Evolutionary conservation across 345 rosid genomes (phyloP), one percentile per base, ranked within the genome.

Genomic region (Syzygium oleosum): DNA sequence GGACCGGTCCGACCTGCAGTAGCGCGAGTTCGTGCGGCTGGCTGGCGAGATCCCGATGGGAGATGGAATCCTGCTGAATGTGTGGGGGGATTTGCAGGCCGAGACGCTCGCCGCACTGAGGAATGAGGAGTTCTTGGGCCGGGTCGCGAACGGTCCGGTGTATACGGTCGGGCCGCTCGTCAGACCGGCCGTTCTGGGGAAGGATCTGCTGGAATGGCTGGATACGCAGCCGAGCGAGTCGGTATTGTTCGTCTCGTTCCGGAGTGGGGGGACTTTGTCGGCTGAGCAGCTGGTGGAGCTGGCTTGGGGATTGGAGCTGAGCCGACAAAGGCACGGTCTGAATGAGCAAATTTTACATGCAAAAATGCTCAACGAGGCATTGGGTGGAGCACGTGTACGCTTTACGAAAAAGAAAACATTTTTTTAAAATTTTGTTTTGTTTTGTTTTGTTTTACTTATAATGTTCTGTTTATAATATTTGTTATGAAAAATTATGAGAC

Each of bases 221-320:
- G 94, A 91, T 63, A 87, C 85, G 84, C 95, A 95, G 83, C 91
- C 89, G 2, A 56, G 58, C 1, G 89, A 87, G 52, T 96, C 97
- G 12, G 98, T 94, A 23, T 23, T 95, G 79, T 94, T 88, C 43
- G 93, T 96, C 46, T 94, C 94, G 15, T 92, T 95, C 56, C 98
- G 99, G 17, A 96, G 97, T 52, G 96, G 98, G n/a, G 98, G 98
- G 25, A 92, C 93, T 16, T 55, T 93, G 56, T 90, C 98, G 9
- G 12, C 80, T 1, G 91, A 93, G 79, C 97, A 96, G 87, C 89
- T 91, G 13, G 61, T 41, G 2, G 96, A 96, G 90, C 84, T 96
- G 23, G 96, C 99, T 6, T 94, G 89, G 90, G 96, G 96, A 12
- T 86, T 96, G 85, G 98, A 96, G 88, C 59, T 93, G 52, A 93